These are phyloP conservation scores for Gentiana straminea DNA, from an alignment of 257 asterid species.

Conservation along the genomic window DNA sequence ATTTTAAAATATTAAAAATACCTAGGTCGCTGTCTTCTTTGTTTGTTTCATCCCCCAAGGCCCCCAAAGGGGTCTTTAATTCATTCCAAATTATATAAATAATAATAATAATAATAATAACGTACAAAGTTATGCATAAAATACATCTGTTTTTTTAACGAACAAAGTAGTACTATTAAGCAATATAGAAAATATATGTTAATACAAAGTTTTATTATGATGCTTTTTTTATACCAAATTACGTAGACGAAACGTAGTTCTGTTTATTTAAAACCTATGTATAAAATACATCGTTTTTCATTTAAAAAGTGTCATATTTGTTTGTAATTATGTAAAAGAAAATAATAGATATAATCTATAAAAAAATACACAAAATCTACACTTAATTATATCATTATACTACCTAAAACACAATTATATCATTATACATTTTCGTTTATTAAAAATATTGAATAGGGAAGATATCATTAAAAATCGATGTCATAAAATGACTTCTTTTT, in stretches of 20 bases:
- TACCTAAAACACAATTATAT: no score
- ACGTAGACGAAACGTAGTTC: slow-evolving; percentile 13
- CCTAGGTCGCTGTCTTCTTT: slow-evolving; percentile 18
- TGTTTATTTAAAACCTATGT: slow-evolving; percentile 19
- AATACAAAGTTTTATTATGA: no score
- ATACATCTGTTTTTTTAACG: not conserved
- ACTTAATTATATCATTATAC: no score
- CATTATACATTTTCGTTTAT: no score
- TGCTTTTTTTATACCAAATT: slow-evolving; percentile 2
- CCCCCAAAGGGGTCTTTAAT: slow-evolving; percentile 17
- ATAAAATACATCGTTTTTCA: slow-evolving; percentile 43
- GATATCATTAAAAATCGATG: no score
- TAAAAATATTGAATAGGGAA: no score
- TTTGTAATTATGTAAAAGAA: slow-evolving; percentile 11
- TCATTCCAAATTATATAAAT: not conserved
- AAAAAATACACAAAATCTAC: not conserved
- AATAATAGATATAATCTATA: not conserved
- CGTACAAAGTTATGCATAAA: slow-evolving; percentile 11
- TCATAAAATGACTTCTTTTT: no score
- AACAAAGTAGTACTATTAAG: no score
- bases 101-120: not conserved
- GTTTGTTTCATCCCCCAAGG: slow-evolving; percentile 21
- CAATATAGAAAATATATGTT: no score
- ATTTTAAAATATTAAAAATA: not conserved
- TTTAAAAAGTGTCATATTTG: slow-evolving; percentile 43